Base-by-base conservation (phyloP, 2,329 filamentous ascomycete genomes). In the Rasamsonia emersonii region DNA sequence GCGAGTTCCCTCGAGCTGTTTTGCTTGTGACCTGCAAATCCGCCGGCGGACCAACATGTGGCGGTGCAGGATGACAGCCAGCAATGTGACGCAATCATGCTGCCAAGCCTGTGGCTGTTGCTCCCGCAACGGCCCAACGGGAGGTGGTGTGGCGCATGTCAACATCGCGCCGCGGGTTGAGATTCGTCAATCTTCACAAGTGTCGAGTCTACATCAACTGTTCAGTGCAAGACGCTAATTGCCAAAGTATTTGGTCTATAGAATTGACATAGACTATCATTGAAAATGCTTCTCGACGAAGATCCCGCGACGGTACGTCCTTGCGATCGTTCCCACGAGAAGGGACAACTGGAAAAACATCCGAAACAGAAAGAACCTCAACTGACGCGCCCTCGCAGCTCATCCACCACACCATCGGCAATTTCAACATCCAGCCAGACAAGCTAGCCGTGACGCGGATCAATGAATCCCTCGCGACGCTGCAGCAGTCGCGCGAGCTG, bases 341-440 rank as follows among this genome's bases (percentile, higher is more conserved):
- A n/a, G n/a, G 28, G 9, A n/a, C 23, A 16, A 30, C 15, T 18
- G 26, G 16, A 33, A 15, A 18, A 18, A 19, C 7, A 37, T 8
- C 5, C 16, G 5, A 17, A 18, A 10, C 11, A 14, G 18, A 9
- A 9, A n/a, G n/a, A n/a, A n/a, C n/a, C n/a, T n/a, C n/a, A n/a
- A n/a, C n/a, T n/a, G n/a, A n/a, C n/a, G n/a, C n/a, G n/a, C n/a
- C 27, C 14, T 27, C 4, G 8, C 59, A 91, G 83, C 81, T 95
- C 53, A 93, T 98, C 64, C 74, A 80, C 54, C 82, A 93, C 65
- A 94, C 88, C 24, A 82, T 93, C 51, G 73, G 79, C 49, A 94
- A 95, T 70, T 98, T 98, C 77, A 91, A 93, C 67, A 93, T 89
- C 51, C 70, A 75, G 13, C 85, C 85, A 8, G 91, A 98, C 70